Base-by-base conservation (phyloP, 352 stramenopile species). In the Globisporangium parvum region DNA sequence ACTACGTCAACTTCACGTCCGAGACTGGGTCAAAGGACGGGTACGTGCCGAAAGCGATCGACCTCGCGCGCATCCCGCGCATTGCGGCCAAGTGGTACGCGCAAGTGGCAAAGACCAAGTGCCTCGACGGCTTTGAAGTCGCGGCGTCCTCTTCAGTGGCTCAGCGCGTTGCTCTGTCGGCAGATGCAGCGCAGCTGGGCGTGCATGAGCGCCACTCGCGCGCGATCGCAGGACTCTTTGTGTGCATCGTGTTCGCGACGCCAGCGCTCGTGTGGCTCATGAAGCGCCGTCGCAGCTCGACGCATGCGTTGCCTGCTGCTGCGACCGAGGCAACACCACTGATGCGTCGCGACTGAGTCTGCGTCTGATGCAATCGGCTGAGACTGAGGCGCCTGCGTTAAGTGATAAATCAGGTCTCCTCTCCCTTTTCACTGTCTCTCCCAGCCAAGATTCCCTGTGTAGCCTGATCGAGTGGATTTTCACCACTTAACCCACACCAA, bases 61-160 rank as follows among this genome's bases (percentile, higher is more conserved):
- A 80, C 10, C 62, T 87, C 3, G 14, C 40, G 9, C 75, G 67
- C 14, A 73, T 80, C 35, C 65, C 73, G 11, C 66, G 68, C 0
- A 57, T 60, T 31, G 79, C 77, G 9, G 75, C 80, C 5, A 77
- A 66, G 18, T 91, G 80, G 80, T 88, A 86, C 59, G 55, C 60
- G 28, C 51, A 71, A 20, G 46, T 89, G 17, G 65, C 77, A 6
- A 75, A 72, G 33, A 82, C 75, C 42, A 83, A 77, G 53, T 92
- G 82, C 57, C 63, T 92, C 31, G 65, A 81, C 28, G 55, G 47
- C 20, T 51, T 50, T 20, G 47, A 51, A 28, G 31, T 37, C 31
- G 6, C 31, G 9, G 3, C 31, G 31, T 37, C 31, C 11, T 53
- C 44, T 51, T 41, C 31, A n/a, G 39, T 23, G 23, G n/a, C 9